Evolutionary conservation across 1,284 basidiomycete species (phyloP).

Genomic region (Ustilago bromivora): DNA sequence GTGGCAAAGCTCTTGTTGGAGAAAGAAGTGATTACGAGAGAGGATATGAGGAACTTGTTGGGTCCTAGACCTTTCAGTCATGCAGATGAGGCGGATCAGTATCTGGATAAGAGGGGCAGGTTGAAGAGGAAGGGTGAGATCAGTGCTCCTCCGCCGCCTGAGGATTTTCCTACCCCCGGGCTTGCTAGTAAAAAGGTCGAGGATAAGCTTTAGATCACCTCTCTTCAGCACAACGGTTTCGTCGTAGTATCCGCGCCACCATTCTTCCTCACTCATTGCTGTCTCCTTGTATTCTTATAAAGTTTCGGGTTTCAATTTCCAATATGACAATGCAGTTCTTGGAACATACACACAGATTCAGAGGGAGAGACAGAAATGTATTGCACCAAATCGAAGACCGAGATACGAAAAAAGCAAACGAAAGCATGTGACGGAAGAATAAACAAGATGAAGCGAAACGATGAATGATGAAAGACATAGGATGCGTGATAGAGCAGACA

Average conservation of each 20-base stretch:
- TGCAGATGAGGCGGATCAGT: conserved; percentile 73
- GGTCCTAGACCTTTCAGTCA: conserved; percentile 85
- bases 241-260: conserved; percentile 5
- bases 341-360: background rate
- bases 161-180: conserved; percentile 54
- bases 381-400: background rate
- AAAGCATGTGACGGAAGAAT: background rate
- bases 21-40: conserved; percentile 94
- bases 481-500: background rate
- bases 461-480: background rate
- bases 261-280: conserved; percentile 1
- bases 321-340: background rate
- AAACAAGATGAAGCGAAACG: conserved; percentile 3
- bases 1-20: conserved; percentile 89
- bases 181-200: conserved; percentile 46
- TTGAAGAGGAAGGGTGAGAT: conserved; percentile 60
- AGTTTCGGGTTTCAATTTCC: background rate
- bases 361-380: background rate
- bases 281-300: conserved; percentile 8
- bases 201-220: background rate
- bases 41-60: conserved; percentile 87
- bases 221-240: background rate
- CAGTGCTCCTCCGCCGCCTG: conserved; percentile 62
- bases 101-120: conserved; percentile 66
- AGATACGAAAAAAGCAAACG: background rate